Evolutionary conservation across 441 rosid genomes (phyloP).

Genomic region (Eutrema salsugineum): DNA sequence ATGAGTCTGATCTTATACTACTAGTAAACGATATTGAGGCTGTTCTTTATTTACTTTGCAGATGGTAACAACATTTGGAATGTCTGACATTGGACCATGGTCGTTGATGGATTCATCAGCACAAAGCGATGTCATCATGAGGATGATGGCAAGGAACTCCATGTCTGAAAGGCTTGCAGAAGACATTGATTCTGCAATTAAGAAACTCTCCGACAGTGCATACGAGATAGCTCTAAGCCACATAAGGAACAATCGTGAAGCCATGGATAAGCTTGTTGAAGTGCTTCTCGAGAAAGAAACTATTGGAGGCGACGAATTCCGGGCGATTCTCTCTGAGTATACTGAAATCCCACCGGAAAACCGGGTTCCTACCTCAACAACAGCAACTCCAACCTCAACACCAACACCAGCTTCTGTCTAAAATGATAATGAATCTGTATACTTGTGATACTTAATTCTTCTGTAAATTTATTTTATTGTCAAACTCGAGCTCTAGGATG

Average conservation of each 20-base stretch:
- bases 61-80: slow-evolving; percentile 96
- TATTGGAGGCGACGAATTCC: slow-evolving; percentile 80
- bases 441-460: slow-evolving; percentile 17
- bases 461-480: slow-evolving; percentile 17
- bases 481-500: slow-evolving; percentile 10
- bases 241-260: slow-evolving; percentile 88
- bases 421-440: slow-evolving; percentile 20
- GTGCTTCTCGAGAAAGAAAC: slow-evolving; percentile 93
- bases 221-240: slow-evolving; percentile 78
- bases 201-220: slow-evolving; percentile 78
- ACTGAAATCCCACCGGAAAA: slow-evolving; percentile 84
- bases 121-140: slow-evolving; percentile 91
- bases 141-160: slow-evolving; percentile 99
- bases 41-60: slow-evolving; percentile 25
- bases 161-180: slow-evolving; percentile 98
- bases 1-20: not conserved
- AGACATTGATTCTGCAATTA: slow-evolving; percentile 77
- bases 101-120: slow-evolving; percentile 83
- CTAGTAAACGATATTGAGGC: not conserved
- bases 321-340: slow-evolving; percentile 88
- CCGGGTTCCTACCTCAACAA: slow-evolving; percentile 44
- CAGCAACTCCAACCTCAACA: slow-evolving; percentile 29
- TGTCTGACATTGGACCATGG: slow-evolving; percentile 99
- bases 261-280: slow-evolving; percentile 91
- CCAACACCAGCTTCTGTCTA: slow-evolving; percentile 49